Base-by-base conservation (phyloP, 2,329 filamentous ascomycete genomes). In the Diplodia scrobiculata region DNA sequence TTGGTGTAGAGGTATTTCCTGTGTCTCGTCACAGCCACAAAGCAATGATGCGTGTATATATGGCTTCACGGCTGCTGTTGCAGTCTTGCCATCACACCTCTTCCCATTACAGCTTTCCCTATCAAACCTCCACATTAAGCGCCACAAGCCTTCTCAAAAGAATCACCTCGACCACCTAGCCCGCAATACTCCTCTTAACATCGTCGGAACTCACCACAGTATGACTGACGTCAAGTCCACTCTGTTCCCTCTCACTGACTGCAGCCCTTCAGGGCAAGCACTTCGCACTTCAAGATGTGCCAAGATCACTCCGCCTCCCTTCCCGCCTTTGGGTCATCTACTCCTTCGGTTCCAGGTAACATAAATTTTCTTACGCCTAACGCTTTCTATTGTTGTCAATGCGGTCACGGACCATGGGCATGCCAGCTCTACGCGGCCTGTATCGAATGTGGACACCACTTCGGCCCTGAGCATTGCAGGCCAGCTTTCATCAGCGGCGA, bases 371-470 rank as follows among this genome's bases (percentile, higher is more conserved):
- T 53, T 19, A 27, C 52, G 21, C 48, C 60, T 45, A 45, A 53
- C 29, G 60, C 48, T 36, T 63, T 53, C 34, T 63, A 53, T 53
- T 65, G 63, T 19, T 65, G 63, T n/a, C 21, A 50, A 17, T 65
- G 63, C 25, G 51, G 51, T 3, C 51, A 55, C 7, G 51, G 51
- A 11, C 63, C 63, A 5, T 55, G n/a, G 34, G 7, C 19, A 6
- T 54, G 50, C 9, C 25, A n/a, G 38, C 51, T 65, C 5, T 65
- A 65, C 27, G 11, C 41, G 2, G 27, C 50, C 19, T 65, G 63
- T 13, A 48, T 48, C 17, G n/a, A 55, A 10, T 55, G 63, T n/a
- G 63, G 51, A 25, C 63, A 65, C 11, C 51, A 52, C 2, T 63
- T 63, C 21, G 21, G 17, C n/a, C 7, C 60, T 5, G 41, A 14